Base-by-base conservation (phyloP, 2,329 filamentous ascomycete species). In the Neurospora sp. region DNA sequence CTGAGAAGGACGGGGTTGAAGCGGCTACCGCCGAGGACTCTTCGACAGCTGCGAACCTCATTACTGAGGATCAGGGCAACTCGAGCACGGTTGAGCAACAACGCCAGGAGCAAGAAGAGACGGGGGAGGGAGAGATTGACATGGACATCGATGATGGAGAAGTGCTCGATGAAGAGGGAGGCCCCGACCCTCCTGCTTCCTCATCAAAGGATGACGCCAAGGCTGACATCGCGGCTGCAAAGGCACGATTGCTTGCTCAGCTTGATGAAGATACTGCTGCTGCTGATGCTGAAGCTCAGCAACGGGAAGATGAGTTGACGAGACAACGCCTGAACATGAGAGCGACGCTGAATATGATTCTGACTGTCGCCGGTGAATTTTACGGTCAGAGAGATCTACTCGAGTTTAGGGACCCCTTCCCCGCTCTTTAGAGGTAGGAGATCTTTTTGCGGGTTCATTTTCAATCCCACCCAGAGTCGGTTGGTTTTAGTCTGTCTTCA, bases 351-450 rank as follows among this genome's bases (percentile, higher is more conserved):
- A 94, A 96, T 80, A 97, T 97, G 93, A 92, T 97, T 68, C 83
- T 97, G 74, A 96, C 92, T 0, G 86, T 97, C 42, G 90, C 91
- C 67, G 94, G 93, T 75, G 93, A 97, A 80, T 89, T 92, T 74
- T 98, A 94, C 80, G 93, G 95, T 1, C 95, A 98, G 80, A 86
- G 90, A 73, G 95, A 98, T 79, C 80, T 97, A 72, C 85, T 97
- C 67, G 89, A 91, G 75, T 91, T 90, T 72, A 87, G 93, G 70
- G 87, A 90, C 72, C 86, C 86, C 4, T 89, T 88, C 75, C 80
- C 83, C 28, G 80, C 81, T 40, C 77, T 84, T 74, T 83, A 80
- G 78, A 33, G 68, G 42, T 40, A 36, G 52, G 52, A 62, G 28
- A 28, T 15, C 11, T 11, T 28, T 23, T 33, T 33, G 19, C 42